These are phyloP conservation scores for Leishmania aethiopica DNA, from an alignment of 208 protist species.

Conservation along the genomic window DNA sequence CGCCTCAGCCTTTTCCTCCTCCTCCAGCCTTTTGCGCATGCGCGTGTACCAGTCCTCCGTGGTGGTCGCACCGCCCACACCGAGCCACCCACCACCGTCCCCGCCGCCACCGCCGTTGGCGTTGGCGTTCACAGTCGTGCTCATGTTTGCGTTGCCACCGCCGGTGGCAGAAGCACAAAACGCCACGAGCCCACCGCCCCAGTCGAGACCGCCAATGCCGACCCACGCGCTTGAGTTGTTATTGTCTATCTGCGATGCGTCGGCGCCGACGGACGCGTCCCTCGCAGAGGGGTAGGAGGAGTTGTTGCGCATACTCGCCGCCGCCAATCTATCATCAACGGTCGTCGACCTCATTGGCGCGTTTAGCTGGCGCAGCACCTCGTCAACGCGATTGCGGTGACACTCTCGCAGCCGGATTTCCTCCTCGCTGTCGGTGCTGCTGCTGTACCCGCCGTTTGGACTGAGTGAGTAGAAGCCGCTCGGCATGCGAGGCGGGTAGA, in stretches of 20 bases:
- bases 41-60: constrained; percentile 71
- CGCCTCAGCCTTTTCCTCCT: constrained; percentile 32
- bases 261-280: constrained; percentile 7
- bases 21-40: constrained; percentile 47
- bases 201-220: constrained; percentile 24
- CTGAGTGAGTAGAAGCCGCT: constrained; percentile 24
- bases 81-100: constrained; percentile 35
- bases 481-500: constrained; percentile 4
- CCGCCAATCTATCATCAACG: not conserved
- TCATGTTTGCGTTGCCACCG: not conserved
- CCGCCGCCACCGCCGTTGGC: constrained; percentile 8
- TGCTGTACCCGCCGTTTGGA: constrained; percentile 21
- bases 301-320: constrained; percentile 12
- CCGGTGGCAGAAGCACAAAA: constrained; percentile 8
- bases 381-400: constrained; percentile 29
- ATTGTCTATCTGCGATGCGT: constrained; percentile 9
- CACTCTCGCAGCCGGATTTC: constrained; percentile 15
- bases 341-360: constrained; percentile 7
- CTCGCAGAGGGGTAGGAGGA: not conserved
- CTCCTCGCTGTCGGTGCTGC: constrained; percentile 15
- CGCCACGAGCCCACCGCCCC: constrained; percentile 9
- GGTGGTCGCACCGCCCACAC: constrained; percentile 39
- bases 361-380: constrained; percentile 33
- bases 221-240: constrained; percentile 15
- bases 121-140: constrained; percentile 7